Percentiles rank a stretch among this genome's conserved stretches.
phyloP scores from a whole-genome alignment of 1,284 basidiomycete species.

The Ceratobasidium sp. region DNA sequence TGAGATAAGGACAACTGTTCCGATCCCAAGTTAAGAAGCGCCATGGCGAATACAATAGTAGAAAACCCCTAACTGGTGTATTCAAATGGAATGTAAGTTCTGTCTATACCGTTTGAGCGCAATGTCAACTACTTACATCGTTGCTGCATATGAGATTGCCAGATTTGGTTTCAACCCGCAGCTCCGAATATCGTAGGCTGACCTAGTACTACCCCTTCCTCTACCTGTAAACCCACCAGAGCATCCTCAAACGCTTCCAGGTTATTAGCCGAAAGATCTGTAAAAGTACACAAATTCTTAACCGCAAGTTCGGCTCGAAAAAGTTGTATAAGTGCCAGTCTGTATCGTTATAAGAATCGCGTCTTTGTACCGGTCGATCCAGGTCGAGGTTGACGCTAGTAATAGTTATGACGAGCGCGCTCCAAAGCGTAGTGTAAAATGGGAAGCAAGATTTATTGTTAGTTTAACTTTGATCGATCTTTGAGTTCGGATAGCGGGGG shows the following conservation, averaged over 20 bases:
- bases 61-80: neutral
- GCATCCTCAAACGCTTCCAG: constrained; percentile 69
- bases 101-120: constrained; percentile 32
- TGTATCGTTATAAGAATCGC: constrained; percentile 62
- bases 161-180: neutral
- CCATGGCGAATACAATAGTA: too few relatives aligned
- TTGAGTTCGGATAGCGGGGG: too few relatives aligned
- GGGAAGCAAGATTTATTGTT: constrained; percentile 58
- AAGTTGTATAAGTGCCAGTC: constrained; percentile 68
- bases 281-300: too few relatives aligned
- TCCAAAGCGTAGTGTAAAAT: constrained; percentile 75
- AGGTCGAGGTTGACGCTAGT: constrained; percentile 67
- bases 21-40: too few relatives aligned
- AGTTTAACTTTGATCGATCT: too few relatives aligned
- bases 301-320: too few relatives aligned
- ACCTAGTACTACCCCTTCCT: constrained; percentile 73
- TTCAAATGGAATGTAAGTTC: neutral
- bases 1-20: too few relatives aligned
- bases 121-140: constrained; percentile 71
- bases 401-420: constrained; percentile 79
- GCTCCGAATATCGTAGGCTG: neutral
- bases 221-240: constrained; percentile 78
- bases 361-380: constrained; percentile 62
- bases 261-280: constrained; percentile 59
- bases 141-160: constrained; percentile 57